Evolutionary conservation across 768 basidiomycete genomes (phyloP).

Genomic region (Serendipita sp.): DNA sequence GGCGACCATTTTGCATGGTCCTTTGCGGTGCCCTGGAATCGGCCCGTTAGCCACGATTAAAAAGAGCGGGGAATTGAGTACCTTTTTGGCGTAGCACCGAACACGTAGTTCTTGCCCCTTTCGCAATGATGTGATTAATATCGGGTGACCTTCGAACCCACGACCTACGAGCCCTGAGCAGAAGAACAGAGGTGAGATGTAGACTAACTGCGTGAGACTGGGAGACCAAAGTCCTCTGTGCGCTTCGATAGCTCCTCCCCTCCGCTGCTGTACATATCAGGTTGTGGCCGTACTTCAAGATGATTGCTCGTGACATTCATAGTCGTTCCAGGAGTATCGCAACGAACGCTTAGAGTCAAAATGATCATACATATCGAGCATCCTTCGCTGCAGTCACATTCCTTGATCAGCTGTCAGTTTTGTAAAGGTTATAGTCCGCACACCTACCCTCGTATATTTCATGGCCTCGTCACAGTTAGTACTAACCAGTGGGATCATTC

Average conservation of each 20-base stretch:
- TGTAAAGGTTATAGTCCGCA: conserved; percentile 2
- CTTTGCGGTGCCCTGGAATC: conserved; percentile 76
- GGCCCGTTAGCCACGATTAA: not conserved
- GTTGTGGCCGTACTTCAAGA: conserved; percentile 38
- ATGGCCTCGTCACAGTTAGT: conserved; percentile 80
- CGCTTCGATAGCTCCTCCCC: conserved; percentile 67
- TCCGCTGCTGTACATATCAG: conserved; percentile 20
- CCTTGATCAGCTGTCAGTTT: conserved; percentile 31
- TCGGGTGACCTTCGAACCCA: conserved; percentile 45
- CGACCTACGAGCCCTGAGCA: conserved; percentile 24
- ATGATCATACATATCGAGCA: conserved; percentile 79
- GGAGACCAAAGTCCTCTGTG: conserved; percentile 57
- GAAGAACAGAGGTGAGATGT: not conserved
- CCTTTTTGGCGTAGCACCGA: conserved; percentile 85
- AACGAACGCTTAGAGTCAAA: conserved; percentile 61
- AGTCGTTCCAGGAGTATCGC: conserved; percentile 46
- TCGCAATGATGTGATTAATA: conserved; percentile 80
- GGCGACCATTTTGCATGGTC: conserved; percentile 99
- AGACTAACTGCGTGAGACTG: conserved; percentile 67
- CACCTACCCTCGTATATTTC: conserved; percentile 47
- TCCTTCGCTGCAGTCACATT: conserved; percentile 74
- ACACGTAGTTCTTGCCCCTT: conserved; percentile 85
- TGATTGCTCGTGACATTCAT: conserved; percentile 80
- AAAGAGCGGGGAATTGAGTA: conserved; percentile 18
- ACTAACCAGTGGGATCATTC: conserved; percentile 83